Evolutionary conservation across 345 rosid genomes (phyloP), one percentile per base, ranked within the genome.

Genomic region (Pistacia vera): DNA sequence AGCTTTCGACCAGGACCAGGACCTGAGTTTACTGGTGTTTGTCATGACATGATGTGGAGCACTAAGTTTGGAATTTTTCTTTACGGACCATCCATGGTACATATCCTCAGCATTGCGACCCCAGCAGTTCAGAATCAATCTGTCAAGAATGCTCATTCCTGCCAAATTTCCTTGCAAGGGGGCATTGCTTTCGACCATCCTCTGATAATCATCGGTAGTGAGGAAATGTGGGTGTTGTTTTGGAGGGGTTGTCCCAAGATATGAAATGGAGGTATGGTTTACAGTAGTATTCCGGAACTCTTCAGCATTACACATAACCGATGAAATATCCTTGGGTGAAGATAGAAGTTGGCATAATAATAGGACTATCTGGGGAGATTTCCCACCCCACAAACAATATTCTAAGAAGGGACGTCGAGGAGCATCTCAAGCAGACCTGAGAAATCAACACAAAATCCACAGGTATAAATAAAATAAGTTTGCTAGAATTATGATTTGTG

Each of bases 371-470:
- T 89, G 0, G 98, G 95, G 67, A 95, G 92, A 77, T 88, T 95
- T 95, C 92, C 97, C 98, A 95, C 98, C 98, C 93, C 92, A 87
- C 51, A 90, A 68, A 73, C 87, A 88, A 70, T 86, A 95, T 75
- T 95, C 97, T 2, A 95, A 78, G 52, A 95, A 95, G 69, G 97
- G 84, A 14, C 95, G 94, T n/a, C 38, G 97, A 87, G n/a, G 38
- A 95, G 85, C 91, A 89, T 90, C 89, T 97, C 98, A 95, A 36
- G 98, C 97, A 52, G 98, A 70, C 97, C 97, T 92, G 18, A 51
- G 63, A 48, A 77, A 73, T 46, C 66, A 10, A 57, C 13, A 55
- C 60, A 72, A 36, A 57, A 82, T 33, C 56, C 11, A 71, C 12
- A 13, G 59, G 62, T 62, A 76, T 60, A 54, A 18, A 56, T 8